phyloP scores from a whole-genome alignment of 176 grass and related monocot species.

The Cenchrus fungigraminus region DNA sequence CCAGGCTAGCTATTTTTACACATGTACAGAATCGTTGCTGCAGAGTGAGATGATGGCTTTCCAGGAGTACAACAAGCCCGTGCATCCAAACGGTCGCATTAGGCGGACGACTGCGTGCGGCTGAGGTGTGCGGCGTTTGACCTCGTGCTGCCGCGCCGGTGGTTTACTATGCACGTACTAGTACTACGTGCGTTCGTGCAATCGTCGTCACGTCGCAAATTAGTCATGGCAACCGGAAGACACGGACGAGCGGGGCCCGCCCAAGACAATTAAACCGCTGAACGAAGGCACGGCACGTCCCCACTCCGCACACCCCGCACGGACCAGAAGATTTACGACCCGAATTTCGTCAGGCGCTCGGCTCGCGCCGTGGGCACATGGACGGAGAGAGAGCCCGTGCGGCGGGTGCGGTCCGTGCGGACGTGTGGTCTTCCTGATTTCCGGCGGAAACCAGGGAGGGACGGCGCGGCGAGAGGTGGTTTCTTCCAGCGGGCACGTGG shows the following conservation, averaged over 20 bases:
- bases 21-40: not conserved
- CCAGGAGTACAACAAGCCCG: too few relatives aligned
- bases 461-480: not conserved
- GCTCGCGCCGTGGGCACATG: not conserved
- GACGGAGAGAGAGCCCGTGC: not conserved
- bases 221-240: not conserved
- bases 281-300: not conserved
- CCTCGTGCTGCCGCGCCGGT: not conserved
- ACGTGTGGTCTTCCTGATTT: too few relatives aligned
- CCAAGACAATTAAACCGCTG: not conserved
- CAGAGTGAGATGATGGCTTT: not conserved
- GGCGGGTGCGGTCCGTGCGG: not conserved
- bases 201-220: not conserved
- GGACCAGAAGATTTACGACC: not conserved
- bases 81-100: not conserved
- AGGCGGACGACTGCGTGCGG: too few relatives aligned
- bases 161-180: not conserved
- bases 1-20: not conserved
- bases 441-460: too few relatives aligned
- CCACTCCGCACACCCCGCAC: not conserved
- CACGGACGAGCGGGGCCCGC: not conserved
- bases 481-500: constrained; percentile 23
- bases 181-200: not conserved
- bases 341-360: not conserved
- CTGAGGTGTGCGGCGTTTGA: not conserved